Percentiles rank a stretch among this genome's conserved stretches.
phyloP scores from a whole-genome alignment of 371 early-diverging fungal species.

The Apophysomyces elegans region DNA sequence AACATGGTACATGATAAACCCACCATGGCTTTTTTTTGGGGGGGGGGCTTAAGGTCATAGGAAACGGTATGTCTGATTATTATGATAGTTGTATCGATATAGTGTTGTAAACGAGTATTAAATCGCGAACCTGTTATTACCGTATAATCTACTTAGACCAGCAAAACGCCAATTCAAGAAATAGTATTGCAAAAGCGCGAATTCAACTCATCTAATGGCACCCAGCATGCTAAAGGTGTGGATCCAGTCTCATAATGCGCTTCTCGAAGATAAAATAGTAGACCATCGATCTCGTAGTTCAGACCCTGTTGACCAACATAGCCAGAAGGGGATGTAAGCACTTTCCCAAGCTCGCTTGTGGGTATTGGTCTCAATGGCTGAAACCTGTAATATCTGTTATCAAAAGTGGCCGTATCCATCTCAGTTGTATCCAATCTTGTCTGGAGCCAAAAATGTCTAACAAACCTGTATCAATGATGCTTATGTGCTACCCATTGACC shows the following conservation, averaged over 20 bases:
- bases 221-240: constrained; percentile 67
- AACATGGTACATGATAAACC: no score
- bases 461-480: constrained; percentile 1
- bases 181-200: not conserved
- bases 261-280: constrained; percentile 62
- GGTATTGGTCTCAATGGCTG: constrained; percentile 31
- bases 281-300: constrained; percentile 51
- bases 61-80: no score
- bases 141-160: not conserved
- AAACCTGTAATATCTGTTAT: constrained; percentile 44
- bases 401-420: constrained; percentile 41
- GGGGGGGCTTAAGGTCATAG: no score
- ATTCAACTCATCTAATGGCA: constrained; percentile 43
- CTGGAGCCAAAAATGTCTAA: constrained; percentile 63
- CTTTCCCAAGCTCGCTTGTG: constrained; percentile 25
- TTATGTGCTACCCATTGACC: not conserved
- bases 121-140: no score
- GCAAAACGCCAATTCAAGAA: no score
- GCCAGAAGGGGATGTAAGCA: constrained; percentile 22
- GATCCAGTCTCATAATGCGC: constrained; percentile 58
- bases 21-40: no score
- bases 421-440: constrained; percentile 52
- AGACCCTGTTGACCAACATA: constrained; percentile 38
- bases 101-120: no score
- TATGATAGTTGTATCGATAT: no score